Conservation (phyloP, 2,329 filamentous ascomycete genomes). For the Apiospora phragmitis region DNA sequence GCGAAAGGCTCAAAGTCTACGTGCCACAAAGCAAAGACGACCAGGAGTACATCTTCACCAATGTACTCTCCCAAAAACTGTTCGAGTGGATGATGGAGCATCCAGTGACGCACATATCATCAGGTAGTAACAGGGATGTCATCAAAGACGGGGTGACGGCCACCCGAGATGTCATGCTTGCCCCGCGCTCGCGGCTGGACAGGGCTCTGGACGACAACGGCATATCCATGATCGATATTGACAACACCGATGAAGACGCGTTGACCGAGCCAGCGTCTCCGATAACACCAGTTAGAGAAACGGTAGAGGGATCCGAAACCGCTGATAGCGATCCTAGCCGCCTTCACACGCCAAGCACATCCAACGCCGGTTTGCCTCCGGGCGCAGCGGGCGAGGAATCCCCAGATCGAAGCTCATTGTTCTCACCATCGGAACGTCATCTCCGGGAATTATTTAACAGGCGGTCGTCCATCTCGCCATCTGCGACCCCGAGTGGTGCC, state of each 20-base stretch:
- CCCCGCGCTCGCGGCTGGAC: constrained; percentile 12
- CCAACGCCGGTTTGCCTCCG: not conserved
- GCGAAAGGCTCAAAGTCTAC: constrained; percentile 25
- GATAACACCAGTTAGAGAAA: not conserved
- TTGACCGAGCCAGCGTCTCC: not conserved
- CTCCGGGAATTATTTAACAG: not conserved
- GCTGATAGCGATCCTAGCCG: not conserved
- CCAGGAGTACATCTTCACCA: constrained; percentile 31
- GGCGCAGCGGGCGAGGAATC: not conserved
- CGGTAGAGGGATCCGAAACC: not conserved
- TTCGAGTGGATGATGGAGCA: constrained; percentile 36
- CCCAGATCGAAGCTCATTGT: not conserved
- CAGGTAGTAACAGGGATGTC: constrained; percentile 8
- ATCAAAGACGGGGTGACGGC: constrained; percentile 15
- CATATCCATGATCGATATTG: constrained; percentile 16
- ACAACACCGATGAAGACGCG: constrained; percentile 15
- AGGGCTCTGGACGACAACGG: constrained; percentile 20
- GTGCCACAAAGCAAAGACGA: constrained; percentile 28
- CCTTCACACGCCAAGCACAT: not conserved
- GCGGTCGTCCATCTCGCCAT: not conserved
- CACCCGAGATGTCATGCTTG: constrained; percentile 16
- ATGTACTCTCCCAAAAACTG: constrained; percentile 28
- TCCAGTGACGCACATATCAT: constrained; percentile 12
- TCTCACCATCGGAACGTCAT: not conserved
- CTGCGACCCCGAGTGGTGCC: not conserved